Evolutionary conservation across 192 early-diverging fungal genomes (phyloP), one percentile per base, ranked within the genome.

Genomic region (Gryganskiella cystojenkinii): DNA sequence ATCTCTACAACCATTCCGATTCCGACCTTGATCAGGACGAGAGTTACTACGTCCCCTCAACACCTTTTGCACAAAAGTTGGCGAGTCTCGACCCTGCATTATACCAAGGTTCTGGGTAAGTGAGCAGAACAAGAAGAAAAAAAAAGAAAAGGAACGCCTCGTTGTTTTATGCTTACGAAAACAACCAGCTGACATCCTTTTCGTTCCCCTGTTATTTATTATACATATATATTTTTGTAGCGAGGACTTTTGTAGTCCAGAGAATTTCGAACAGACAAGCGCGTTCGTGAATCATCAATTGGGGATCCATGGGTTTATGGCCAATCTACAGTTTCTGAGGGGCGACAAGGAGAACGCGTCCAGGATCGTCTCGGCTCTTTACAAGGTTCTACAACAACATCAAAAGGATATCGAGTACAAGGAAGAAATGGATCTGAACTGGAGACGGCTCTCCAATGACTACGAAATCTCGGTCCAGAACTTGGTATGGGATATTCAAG

Each of bases 401-500:
- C 33, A 78, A 65, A 78, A 69, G 58, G 74, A 78, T 42, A 52
- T 55, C 2, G 51, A 67, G 37, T 69, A 78, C 61, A 78, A 78
- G 53, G 66, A 78, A 17, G 74, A 78, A 24, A 78, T 78, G 67
- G 74, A 78, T 27, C 42, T 78, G 54, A 78, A 78, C 31, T 78
- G 74, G 74, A 68, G 67, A 31, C 46, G 74, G 52, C 49, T 78
- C 4, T 69, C 74, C 22, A 60, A 50, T 17, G 74, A 78, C n/a
- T 54, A 78, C 37, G 61, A 78, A 30, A 54, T 28, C 0, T 49
- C 61, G 11, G n/a, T 69, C 19, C 74, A 78, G 27, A 78, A 61
- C 44, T 19, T 78, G 42, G 74, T 78, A 64, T 14, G 42, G 33
- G 25, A n/a, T n/a, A n/a, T n/a, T 10, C 14, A 9, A 31, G 13